These are phyloP conservation scores for Wickerhamomyces rabaulensis DNA, from an alignment of 805 yeast genomes.

Conservation along the genomic window DNA sequence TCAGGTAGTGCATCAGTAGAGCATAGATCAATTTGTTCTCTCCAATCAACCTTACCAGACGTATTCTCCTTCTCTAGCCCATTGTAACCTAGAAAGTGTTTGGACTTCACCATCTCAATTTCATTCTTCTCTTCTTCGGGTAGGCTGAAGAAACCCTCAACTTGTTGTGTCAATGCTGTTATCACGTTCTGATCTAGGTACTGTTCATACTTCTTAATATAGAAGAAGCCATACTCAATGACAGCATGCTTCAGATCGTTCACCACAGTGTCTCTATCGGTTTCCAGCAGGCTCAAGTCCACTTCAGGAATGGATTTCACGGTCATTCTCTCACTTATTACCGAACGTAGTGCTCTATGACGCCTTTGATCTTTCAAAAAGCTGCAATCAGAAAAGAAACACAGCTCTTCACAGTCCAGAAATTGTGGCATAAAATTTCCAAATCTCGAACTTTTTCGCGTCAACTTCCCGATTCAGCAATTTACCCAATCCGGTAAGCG, in stretches of 20 bases:
- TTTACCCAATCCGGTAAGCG: too few relatives aligned
- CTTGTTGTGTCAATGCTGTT: slow-evolving; percentile 24
- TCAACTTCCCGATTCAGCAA: not conserved
- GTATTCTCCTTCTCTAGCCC: slow-evolving; percentile 41
- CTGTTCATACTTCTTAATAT: slow-evolving; percentile 28
- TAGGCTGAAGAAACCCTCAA: slow-evolving; percentile 29
- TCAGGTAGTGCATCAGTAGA: slow-evolving; percentile 40
- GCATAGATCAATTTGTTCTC: slow-evolving; percentile 44
- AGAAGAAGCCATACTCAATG: slow-evolving; percentile 35
- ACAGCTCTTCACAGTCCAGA: not conserved
- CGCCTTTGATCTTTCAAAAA: not conserved
- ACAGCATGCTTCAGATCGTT: slow-evolving; percentile 30
- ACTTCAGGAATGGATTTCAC: slow-evolving; percentile 13
- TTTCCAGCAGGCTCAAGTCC: slow-evolving; percentile 8
- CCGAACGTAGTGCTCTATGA: not conserved
- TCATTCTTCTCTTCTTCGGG: slow-evolving; percentile 28
- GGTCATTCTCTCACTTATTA: too few relatives aligned
- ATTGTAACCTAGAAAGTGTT: slow-evolving; percentile 42
- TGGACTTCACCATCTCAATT: slow-evolving; percentile 36
- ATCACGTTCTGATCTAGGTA: slow-evolving; percentile 25
- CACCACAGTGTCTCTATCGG: slow-evolving; percentile 4
- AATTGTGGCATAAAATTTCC: not conserved
- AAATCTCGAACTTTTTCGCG: not conserved
- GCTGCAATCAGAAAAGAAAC: not conserved
- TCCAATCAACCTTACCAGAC: slow-evolving; percentile 39